phyloP scores from a whole-genome alignment of 108 stramenopile species.

The Skeletonema menzelii region DNA sequence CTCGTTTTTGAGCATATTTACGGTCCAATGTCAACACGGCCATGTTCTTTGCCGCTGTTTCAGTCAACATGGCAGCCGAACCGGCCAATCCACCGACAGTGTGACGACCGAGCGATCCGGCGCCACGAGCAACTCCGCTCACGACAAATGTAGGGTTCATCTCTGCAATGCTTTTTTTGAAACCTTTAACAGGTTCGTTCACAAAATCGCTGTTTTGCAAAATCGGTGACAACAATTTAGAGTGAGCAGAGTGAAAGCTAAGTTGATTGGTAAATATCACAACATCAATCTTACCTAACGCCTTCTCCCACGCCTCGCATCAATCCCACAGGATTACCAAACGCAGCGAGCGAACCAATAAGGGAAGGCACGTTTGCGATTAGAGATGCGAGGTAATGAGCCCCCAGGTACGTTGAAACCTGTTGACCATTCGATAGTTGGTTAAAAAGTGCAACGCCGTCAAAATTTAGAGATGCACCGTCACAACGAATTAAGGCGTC shows the following conservation, averaged over 20 bases:
- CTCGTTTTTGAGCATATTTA: constrained; percentile 82
- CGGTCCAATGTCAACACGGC: constrained; percentile 85
- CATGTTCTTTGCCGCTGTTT: constrained; percentile 82
- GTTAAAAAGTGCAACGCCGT: constrained; percentile 63
- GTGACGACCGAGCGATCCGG: constrained; percentile 80
- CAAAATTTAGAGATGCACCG: constrained; percentile 67
- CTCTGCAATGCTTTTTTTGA: constrained; percentile 76
- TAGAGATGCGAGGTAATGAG: constrained; percentile 79
- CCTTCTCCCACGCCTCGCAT: constrained; percentile 84
- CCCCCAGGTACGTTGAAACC: constrained; percentile 53
- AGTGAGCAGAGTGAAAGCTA: neutral
- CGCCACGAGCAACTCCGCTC: constrained; percentile 88
- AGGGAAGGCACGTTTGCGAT: constrained; percentile 81
- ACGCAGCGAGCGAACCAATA: constrained; percentile 79
- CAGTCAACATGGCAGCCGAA: constrained; percentile 79
- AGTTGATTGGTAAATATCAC: constrained; percentile 28
- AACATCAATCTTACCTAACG: constrained; percentile 30
- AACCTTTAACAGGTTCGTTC: constrained; percentile 77
- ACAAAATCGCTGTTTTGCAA: constrained; percentile 62
- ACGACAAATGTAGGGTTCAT: constrained; percentile 77
- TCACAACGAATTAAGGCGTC: constrained; percentile 72
- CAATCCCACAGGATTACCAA: constrained; percentile 90
- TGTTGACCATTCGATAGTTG: constrained; percentile 61
- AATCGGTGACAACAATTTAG: neutral
- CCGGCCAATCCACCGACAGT: constrained; percentile 90